Conservation (phyloP, 1,139 yeast genomes). For the Ogataea hybrid region DNA sequence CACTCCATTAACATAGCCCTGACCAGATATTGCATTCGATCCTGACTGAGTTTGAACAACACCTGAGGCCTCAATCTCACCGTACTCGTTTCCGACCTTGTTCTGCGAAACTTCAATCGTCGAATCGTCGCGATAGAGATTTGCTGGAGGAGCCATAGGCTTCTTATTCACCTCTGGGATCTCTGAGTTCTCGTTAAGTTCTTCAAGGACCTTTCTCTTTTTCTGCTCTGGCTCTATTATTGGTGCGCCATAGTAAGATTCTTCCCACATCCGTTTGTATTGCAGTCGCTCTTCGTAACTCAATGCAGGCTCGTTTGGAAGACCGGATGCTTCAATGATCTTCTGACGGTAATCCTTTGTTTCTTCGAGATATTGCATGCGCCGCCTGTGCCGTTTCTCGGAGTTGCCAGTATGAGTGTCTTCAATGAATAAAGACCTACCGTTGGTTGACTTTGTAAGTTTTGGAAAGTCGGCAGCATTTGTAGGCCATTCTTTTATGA, state of each 20-base stretch:
- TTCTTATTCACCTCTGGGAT: neutral
- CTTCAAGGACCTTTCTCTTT: neutral
- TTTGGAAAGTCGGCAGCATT: slow-evolving; percentile 45
- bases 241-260: slow-evolving; percentile 5
- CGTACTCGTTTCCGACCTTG: slow-evolving; percentile 31
- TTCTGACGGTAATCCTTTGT: slow-evolving; percentile 34
- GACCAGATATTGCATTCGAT: slow-evolving; percentile 15
- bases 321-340: slow-evolving; percentile 27
- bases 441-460: slow-evolving; percentile 38
- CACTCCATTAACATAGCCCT: slow-evolving; percentile 12
- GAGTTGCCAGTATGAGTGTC: slow-evolving; percentile 31
- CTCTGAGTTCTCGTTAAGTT: neutral
- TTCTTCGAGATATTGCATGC: slow-evolving; percentile 33
- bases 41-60: slow-evolving; percentile 38
- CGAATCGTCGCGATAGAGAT: slow-evolving; percentile 24
- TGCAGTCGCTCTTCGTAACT: slow-evolving; percentile 24
- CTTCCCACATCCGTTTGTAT: slow-evolving; percentile 25
- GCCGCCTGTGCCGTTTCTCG: slow-evolving; percentile 33
- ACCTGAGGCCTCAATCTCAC: slow-evolving; percentile 80
- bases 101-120: slow-evolving; percentile 17
- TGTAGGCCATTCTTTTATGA: slow-evolving; percentile 75
- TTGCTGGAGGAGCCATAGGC: slow-evolving; percentile 21
- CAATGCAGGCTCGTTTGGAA: slow-evolving; percentile 7
- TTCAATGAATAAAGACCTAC: slow-evolving; percentile 37
- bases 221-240: slow-evolving; percentile 2